Evolutionary conservation across 164 flowering plant genomes (phyloP), one percentile per base, ranked within the genome.

Genomic region (Houttuynia cordata): DNA sequence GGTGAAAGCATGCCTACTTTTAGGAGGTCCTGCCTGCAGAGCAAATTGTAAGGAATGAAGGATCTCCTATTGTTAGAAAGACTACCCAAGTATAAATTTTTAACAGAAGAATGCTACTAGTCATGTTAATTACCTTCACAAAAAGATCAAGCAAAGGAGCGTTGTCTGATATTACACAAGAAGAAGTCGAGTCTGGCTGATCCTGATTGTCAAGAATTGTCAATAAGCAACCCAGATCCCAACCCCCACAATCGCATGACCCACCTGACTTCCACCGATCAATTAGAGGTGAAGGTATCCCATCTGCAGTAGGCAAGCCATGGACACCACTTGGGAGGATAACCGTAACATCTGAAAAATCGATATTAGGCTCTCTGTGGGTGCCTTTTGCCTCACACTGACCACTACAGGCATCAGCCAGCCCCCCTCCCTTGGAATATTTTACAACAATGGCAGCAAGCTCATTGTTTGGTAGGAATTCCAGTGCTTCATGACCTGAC

Each of bases 191-290:
- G 24, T 22, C 41, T 40, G 23, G 21, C 60, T 56, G 70, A 22
- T 67, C 71, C 54, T 69, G 45, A 58, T 74, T 73, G 40, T 75
- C 53, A 30, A 92, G 86, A 59, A 86, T 58, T 40, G 75, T 68
- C 17, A 92, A 67, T 61, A 74, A 74, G 81, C 98, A 92, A 58
- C 98, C 98, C 60, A 79, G 53, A 71, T 89, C 98, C 98, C 98
- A 92, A 54, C 98, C 98, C 47, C 98, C 98, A 74, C 98, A 92
- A 59, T 92, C 98, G 57, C 98, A 92, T 45, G 79, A 74, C 56
- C 98, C 98, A 37, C 90, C 93, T 21, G 91, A 76, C 74, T 61
- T 85, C 98, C 97, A 92, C 59, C 97, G 68, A 40, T 80, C 66
- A 24, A 93, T 74, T 73, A 93, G 70, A 61, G 89, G 70, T 8